Base-by-base conservation (phyloP, 352 stramenopile species). In the Phytophthora agathidicida region DNA sequence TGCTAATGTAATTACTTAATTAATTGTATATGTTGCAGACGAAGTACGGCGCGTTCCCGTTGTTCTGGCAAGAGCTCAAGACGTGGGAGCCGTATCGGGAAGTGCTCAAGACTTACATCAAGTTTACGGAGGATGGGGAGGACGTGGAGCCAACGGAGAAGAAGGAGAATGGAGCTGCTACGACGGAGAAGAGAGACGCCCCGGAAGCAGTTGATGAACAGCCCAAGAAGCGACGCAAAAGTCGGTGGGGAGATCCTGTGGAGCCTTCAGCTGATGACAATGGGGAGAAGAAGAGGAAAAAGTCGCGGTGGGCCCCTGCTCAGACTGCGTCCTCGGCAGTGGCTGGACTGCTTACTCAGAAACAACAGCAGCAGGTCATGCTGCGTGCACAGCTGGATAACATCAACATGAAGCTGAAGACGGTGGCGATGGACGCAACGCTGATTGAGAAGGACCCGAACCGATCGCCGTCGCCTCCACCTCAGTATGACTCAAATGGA, bases 31-130 rank as follows among this genome's bases (percentile, higher is more conserved):
- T 44, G 9, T 30, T n/a, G 46, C 35, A 90, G 54, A 57, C 77
- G 4, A 93, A 87, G 37, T 91, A 98, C 61, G 96, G 94, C n/a
- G 66, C 68, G 13, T 98, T 96, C 75, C 96, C 94, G 30, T 60
- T 91, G 14, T 97, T 99, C 59, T 98, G 94, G 94, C 93, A 98
- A 71, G 95, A 98, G 68, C 77, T 98, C 20, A 88, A 98, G 61
- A 93, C 82, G 37, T 98, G 96, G 96, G 62, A 69, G 31, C 91
- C 89, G 51, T 98, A 97, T 71, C 96, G 94, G 23, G 88, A 97
- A 46, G 86, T 97, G 30, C 73, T 96, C 8, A 95, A 96, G 61
- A 68, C 83, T 52, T 99, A 94, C 65, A 77, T 99, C 48, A 84
- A 79, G 44, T 83, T 87, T 44, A 94, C 73, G 22, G 78, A 93